Conservation (phyloP, 176 grass and related monocot genomes). For the Melocanna baccifera region DNA sequence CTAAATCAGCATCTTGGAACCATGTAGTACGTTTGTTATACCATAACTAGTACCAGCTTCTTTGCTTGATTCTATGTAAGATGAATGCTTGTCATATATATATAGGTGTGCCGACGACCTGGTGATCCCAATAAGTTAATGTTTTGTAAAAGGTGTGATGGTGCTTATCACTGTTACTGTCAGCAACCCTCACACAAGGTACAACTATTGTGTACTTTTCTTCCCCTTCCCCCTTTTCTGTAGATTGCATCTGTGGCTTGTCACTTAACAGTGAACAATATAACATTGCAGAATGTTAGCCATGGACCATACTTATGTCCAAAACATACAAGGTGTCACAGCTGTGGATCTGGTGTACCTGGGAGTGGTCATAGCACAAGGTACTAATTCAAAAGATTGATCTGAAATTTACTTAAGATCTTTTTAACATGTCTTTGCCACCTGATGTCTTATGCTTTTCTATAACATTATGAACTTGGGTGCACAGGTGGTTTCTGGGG, state of each 20-base stretch:
- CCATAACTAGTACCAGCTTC: neutral
- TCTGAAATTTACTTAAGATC: conserved; percentile 18
- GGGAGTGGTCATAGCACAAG: conserved; percentile 98
- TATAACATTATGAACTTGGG: conserved; percentile 18
- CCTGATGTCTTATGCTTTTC: neutral
- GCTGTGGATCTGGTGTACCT: conserved; percentile 93
- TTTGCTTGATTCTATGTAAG: conserved; percentile 9
- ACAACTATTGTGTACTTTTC: neutral
- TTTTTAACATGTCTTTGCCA: conserved; percentile 14
- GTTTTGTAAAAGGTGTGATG: conserved; percentile 99
- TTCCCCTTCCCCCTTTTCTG: neutral
- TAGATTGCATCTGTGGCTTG: neutral
- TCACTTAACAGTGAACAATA: conserved; percentile 21
- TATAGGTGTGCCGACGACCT: conserved; percentile 82
- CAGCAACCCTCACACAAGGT: conserved; percentile 99
- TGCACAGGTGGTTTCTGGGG: conserved; percentile 93
- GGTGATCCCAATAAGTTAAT: conserved; percentile 98
- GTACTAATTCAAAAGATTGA: conserved; percentile 33
- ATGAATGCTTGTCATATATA: conserved; percentile 31
- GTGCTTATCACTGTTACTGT: conserved; percentile 95
- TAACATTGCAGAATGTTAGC: conserved; percentile 77
- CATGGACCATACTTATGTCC: conserved; percentile 92
- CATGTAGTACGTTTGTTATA: neutral
- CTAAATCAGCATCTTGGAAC: conserved; percentile 10
- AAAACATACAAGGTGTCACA: conserved; percentile 97